Percentiles rank a stretch among this genome's conserved stretches.
Conservation (phyloP, 106 monocot genomes). For the Allium fistulosum region DNA sequence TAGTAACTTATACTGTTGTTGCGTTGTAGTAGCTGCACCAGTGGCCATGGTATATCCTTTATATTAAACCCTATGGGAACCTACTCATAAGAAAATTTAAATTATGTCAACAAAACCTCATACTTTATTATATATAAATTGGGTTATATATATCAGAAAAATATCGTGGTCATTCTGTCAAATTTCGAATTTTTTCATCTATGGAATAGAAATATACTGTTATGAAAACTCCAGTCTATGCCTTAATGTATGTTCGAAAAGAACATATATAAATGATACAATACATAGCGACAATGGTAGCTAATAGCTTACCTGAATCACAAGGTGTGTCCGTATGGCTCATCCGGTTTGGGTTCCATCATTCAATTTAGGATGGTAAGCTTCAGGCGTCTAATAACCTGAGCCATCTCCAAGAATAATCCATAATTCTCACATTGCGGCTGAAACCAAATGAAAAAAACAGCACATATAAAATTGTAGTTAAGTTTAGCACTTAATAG, state of each 20-base stretch:
- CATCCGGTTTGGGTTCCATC: slow-evolving; percentile 39
- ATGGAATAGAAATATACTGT: no score
- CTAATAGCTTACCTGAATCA: slow-evolving; percentile 46
- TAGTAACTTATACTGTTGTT: neutral
- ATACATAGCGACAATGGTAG: no score
- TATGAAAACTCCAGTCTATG: no score
- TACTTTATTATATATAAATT: no score
- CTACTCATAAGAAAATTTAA: slow-evolving; percentile 15
- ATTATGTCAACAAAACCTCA: neutral
- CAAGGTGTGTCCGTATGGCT: slow-evolving; percentile 72
- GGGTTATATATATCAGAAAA: no score
- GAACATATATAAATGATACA: neutral
- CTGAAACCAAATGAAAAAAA: slow-evolving; percentile 10
- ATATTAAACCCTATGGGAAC: slow-evolving; percentile 50
- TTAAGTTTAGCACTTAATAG: neutral
- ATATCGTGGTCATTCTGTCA: no score
- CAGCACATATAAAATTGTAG: no score
- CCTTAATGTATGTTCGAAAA: neutral
- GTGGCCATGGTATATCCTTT: slow-evolving; percentile 70
- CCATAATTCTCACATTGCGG: slow-evolving; percentile 63
- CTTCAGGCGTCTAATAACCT: slow-evolving; percentile 48
- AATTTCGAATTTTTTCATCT: no score
- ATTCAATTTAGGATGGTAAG: slow-evolving; percentile 59
- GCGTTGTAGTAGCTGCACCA: slow-evolving; percentile 64
- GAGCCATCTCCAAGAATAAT: slow-evolving; percentile 69